Evolutionary conservation across 1,139 yeast species (phyloP), one percentile per base, ranked within the genome.

Genomic region (Arxiozyma heterogenica): DNA sequence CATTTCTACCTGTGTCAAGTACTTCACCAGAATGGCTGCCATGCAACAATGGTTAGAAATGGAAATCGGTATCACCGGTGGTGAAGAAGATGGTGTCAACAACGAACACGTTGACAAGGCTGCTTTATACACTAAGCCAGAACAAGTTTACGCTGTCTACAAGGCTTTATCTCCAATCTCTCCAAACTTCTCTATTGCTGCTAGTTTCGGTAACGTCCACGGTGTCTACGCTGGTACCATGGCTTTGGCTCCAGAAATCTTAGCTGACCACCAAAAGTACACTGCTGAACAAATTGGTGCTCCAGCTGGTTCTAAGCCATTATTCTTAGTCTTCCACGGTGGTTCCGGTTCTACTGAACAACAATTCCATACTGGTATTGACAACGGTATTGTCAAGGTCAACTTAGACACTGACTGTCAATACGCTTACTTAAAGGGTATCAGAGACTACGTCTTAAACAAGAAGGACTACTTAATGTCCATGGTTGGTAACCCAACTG

Each of bases 61-160:
- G 98, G 99, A 93, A 82, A 93, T 93, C 73, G 99, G 98, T 83
- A 93, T 93, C 83, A 94, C 98, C 73, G 98, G 98, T 79, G 98
- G 98, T 85, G 98, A 93, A 80, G 98, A 93, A 79, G 99, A 93
- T 73, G 99, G 99, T 84, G 98, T 94, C 70, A 94, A 93, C 85
- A 94, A 93, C 82, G 94, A 91, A 76, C 81, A 83, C 74, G 97
- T 88, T 64, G 83, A 83, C 73, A 84, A 86, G 76, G 90, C 87
- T 64, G 75, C 86, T 63, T 81, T 93, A 69, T 94, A 93, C 86
- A 93, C 99, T 66, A 82, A 84, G 68, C 93, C 99, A 70, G 96
- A 87, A 77, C 94, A 96, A 67, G 96, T 93, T 56, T 94, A 75
- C 78, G 83, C 82, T 64, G 98, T 93, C 68, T 80, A 88, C 83